A percentile compares a stretch with the other conserved stretches of the same genome.
Conservation (phyloP, 768 basidiomycete species). For the Lyophyllum decastes region DNA sequence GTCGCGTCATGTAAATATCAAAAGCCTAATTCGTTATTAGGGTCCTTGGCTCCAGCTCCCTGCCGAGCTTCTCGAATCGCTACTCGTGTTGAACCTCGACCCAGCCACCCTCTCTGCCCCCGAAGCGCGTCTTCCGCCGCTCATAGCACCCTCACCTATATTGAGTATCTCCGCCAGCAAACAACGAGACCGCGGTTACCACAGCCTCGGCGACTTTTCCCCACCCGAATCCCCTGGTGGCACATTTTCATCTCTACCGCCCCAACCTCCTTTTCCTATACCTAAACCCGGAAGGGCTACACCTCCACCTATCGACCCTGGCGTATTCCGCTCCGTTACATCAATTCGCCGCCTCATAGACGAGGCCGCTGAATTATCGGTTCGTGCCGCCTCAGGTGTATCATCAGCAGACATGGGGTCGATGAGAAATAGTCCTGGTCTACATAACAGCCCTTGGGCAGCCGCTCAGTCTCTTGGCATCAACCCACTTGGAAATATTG, state of each 20-base stretch:
- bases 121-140: conserved; percentile 41
- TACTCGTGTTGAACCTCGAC: conserved; percentile 77
- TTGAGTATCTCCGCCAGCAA: conserved; percentile 27
- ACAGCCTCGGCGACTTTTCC: conserved; percentile 40
- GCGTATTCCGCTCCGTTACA: conserved; percentile 77
- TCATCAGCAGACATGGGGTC: conserved; percentile 74
- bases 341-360: conserved; percentile 82
- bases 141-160: conserved; percentile 29
- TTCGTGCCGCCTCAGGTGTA: conserved; percentile 84
- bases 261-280: conserved; percentile 50
- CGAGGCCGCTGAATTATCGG: conserved; percentile 85
- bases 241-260: conserved; percentile 34
- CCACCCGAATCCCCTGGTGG: conserved; percentile 48
- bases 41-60: conserved; percentile 93
- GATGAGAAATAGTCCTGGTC: conserved; percentile 47
- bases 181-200: conserved; percentile 48
- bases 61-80: conserved; percentile 80
- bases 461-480: conserved; percentile 65
- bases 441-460: conserved; percentile 57
- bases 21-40: conserved; percentile 39
- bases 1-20: background rate
- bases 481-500: conserved; percentile 50
- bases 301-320: conserved; percentile 88
- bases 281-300: conserved; percentile 66
- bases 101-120: conserved; percentile 58